Percentiles rank a stretch among this genome's conserved stretches.
These are phyloP conservation scores for Physocladia obscura DNA, from an alignment of 192 early-diverging fungal genomes.

Conservation along the genomic window DNA sequence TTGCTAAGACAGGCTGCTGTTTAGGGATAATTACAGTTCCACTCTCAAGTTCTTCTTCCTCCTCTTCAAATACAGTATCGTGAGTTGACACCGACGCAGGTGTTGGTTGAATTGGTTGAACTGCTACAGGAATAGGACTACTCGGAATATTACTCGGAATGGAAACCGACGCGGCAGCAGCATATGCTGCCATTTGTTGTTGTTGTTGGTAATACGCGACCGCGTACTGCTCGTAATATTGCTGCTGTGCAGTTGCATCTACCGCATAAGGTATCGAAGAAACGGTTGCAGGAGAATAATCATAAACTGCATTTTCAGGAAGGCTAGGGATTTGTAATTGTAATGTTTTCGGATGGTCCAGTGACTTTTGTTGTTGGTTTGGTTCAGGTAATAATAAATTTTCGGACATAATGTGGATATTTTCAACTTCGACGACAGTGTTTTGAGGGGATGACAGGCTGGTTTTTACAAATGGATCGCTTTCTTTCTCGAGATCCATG, in stretches of 20 bases:
- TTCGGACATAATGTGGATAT: neutral
- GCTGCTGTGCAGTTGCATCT: neutral
- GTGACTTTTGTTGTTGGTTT: neutral
- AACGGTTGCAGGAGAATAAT: neutral
- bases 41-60: conserved; percentile 26
- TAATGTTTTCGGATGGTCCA: too few relatives aligned
- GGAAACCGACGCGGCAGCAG: neutral
- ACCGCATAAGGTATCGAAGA: neutral
- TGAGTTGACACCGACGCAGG: neutral
- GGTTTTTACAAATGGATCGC: neutral
- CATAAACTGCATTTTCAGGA: conserved; percentile 7
- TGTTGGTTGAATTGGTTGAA: neutral
- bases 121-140: neutral
- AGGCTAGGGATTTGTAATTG: neutral
- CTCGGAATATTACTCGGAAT: neutral
- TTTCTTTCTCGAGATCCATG: conserved; percentile 3
- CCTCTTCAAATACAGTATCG: neutral
- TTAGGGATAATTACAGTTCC: conserved; percentile 3
- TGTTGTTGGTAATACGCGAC: conserved; percentile 11
- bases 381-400: neutral
- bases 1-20: neutral
- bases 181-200: conserved; percentile 13
- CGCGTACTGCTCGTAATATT: conserved; percentile 14
- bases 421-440: neutral
- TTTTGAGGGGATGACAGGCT: neutral